Percentiles rank a stretch among this genome's conserved stretches.
Evolutionary conservation across 208 protist genomes (phyloP).

Genomic region (Wallacemonas sp.): DNA sequence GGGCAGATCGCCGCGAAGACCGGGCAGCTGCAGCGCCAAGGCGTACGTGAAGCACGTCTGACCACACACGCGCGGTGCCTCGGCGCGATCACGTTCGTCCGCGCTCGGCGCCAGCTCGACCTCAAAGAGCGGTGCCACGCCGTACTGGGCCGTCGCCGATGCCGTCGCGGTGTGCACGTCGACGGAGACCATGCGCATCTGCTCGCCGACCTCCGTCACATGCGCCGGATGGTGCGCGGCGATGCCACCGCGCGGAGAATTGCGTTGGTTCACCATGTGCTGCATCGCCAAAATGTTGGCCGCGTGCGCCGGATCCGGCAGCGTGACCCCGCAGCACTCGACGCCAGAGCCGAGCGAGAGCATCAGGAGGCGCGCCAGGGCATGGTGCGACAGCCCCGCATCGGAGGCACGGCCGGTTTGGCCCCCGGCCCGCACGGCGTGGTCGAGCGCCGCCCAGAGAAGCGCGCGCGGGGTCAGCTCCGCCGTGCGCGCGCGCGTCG

Average conservation of each 20-base stretch:
- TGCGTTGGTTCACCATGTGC: slow-evolving; percentile 26
- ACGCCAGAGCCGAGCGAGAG: slow-evolving; percentile 58
- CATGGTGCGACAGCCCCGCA: background rate
- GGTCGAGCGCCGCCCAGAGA: background rate
- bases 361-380: slow-evolving; percentile 22
- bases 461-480: background rate
- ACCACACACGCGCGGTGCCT: background rate
- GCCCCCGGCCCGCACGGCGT: background rate
- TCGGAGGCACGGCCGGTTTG: too few relatives aligned
- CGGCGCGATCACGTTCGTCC: background rate
- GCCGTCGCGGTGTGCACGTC: background rate
- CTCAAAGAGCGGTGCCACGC: background rate
- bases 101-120: too few relatives aligned
- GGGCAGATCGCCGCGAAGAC: background rate
- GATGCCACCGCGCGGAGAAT: slow-evolving; percentile 2
- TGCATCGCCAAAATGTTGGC: slow-evolving; percentile 54
- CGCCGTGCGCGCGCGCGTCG: background rate
- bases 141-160: background rate
- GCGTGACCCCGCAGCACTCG: slow-evolving; percentile 54
- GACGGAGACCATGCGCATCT: background rate
- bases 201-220: background rate
- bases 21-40: background rate
- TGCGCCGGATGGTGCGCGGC: background rate
- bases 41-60: slow-evolving; percentile 15
- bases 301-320: slow-evolving; percentile 46